Evolutionary conservation across 2,329 filamentous ascomycete genomes (phyloP).

Genomic region (Diaporthe sp.): DNA sequence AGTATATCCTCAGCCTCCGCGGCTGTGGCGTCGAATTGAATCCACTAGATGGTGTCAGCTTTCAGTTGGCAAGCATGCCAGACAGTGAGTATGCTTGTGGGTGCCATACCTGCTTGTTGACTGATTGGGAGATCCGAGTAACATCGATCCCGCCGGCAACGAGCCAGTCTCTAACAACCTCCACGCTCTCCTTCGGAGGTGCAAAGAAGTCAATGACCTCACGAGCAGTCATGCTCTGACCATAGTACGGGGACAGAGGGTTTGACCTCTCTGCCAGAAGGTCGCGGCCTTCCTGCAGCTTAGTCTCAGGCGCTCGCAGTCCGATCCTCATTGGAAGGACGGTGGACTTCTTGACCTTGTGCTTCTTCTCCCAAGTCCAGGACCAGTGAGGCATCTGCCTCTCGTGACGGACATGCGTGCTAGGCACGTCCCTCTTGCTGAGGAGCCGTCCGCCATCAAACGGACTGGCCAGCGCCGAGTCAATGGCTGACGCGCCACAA

Average conservation of each 20-base stretch:
- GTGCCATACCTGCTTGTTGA: slow-evolving; percentile 44
- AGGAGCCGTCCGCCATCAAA: slow-evolving; percentile 12
- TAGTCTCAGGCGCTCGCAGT: slow-evolving; percentile 48
- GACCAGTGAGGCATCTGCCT: slow-evolving; percentile 46
- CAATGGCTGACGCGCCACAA: slow-evolving; percentile 11
- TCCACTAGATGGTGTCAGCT: slow-evolving; percentile 50
- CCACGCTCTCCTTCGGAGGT: slow-evolving; percentile 51
- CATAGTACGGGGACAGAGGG: slow-evolving; percentile 54
- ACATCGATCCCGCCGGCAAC: slow-evolving; percentile 41
- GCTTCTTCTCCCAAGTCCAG: slow-evolving; percentile 47
- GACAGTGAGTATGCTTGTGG: slow-evolving; percentile 8
- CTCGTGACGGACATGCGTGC: slow-evolving; percentile 49
- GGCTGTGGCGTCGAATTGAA: slow-evolving; percentile 58
- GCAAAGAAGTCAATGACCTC: slow-evolving; percentile 57
- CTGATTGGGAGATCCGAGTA: slow-evolving; percentile 44
- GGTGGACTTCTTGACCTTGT: slow-evolving; percentile 44
- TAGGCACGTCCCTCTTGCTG: slow-evolving; percentile 39
- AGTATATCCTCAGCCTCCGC: slow-evolving; percentile 56
- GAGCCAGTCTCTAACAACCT: slow-evolving; percentile 57
- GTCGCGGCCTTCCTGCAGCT: slow-evolving; percentile 49
- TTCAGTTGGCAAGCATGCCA: background rate
- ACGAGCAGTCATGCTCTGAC: slow-evolving; percentile 55
- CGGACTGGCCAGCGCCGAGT: slow-evolving; percentile 27
- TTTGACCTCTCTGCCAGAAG: slow-evolving; percentile 50
- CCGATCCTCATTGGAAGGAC: slow-evolving; percentile 53